A percentile compares a stretch with the other conserved stretches of the same genome.
Conservation (phyloP, 345 rosid genomes). For the Durio zibethinus region DNA sequence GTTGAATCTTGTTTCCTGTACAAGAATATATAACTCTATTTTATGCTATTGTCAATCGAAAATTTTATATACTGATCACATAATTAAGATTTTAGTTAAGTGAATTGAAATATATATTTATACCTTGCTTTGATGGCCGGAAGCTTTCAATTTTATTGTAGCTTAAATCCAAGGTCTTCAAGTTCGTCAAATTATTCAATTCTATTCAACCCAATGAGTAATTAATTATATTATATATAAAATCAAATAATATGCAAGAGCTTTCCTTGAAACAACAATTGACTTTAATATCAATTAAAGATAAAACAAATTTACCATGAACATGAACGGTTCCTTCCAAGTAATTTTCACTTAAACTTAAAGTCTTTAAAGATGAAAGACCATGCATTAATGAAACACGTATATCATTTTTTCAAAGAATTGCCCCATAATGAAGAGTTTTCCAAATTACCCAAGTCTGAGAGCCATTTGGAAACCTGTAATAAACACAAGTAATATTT, state of each 20-base stretch:
- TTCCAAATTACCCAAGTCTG: no score
- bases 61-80: neutral
- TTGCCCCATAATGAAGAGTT: neutral
- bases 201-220: neutral
- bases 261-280: neutral
- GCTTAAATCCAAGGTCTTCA: neutral
- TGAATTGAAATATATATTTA: neutral
- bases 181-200: neutral
- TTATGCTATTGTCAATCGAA: neutral
- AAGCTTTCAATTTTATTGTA: neutral
- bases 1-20: conserved; percentile 1
- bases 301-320: no score
- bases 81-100: no score
- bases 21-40: no score
- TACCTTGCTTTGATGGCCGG: neutral
- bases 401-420: neutral
- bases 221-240: neutral
- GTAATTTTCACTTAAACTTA: neutral
- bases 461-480: no score
- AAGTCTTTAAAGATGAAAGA: neutral
- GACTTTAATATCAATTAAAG: neutral
- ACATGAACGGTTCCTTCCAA: no score
- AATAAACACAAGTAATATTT: no score
- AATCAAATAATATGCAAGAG: neutral
- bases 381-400: neutral